A percentile compares a stretch with the other conserved stretches of the same genome.
phyloP scores from a whole-genome alignment of 2,329 filamentous ascomycete genomes.

The Exophiala spinifera region DNA sequence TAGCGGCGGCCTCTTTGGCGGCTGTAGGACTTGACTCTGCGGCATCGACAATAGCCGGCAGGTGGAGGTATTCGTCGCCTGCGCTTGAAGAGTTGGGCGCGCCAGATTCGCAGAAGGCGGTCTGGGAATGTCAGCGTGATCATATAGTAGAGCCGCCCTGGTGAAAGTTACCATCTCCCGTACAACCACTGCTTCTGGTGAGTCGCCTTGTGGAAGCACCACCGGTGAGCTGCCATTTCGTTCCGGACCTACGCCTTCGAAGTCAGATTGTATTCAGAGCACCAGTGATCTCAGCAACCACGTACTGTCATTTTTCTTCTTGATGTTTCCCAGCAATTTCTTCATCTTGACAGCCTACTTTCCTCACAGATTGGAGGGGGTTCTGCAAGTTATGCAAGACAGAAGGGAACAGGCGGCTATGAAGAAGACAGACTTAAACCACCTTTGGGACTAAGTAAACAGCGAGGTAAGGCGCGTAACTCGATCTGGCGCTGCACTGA shows the following conservation, averaged over 20 bases:
- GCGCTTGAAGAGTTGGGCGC: conserved; percentile 51
- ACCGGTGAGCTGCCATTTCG: conserved; percentile 12
- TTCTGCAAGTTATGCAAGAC: not conserved
- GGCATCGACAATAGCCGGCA: conserved; percentile 89
- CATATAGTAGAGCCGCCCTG: not conserved
- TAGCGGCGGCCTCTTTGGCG: conserved; percentile 73
- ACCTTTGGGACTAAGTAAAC: not conserved
- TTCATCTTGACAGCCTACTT: conserved; percentile 16
- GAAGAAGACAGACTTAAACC: too few species aligned
- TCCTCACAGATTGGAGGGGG: not conserved
- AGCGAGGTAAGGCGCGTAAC: conserved; percentile 1
- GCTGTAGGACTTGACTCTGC: conserved; percentile 89
- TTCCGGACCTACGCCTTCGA: conserved; percentile 14
- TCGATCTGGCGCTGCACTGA: conserved; percentile 2
- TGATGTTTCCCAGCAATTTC: conserved; percentile 26
- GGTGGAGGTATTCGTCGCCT: conserved; percentile 85
- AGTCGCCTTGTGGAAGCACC: conserved; percentile 32
- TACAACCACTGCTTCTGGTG: conserved; percentile 40
- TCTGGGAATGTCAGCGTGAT: conserved; percentile 41
- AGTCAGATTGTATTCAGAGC: conserved; percentile 10
- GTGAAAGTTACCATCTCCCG: conserved; percentile 40
- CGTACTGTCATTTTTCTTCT: conserved; percentile 26
- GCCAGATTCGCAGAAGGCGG: conserved; percentile 76
- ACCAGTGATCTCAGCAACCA: not conserved
- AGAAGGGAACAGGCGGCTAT: not conserved